A percentile compares a stretch with the other conserved stretches of the same genome.
These are phyloP conservation scores for Eucalyptus viminalis DNA, from an alignment of 345 rosid species.

Conservation along the genomic window DNA sequence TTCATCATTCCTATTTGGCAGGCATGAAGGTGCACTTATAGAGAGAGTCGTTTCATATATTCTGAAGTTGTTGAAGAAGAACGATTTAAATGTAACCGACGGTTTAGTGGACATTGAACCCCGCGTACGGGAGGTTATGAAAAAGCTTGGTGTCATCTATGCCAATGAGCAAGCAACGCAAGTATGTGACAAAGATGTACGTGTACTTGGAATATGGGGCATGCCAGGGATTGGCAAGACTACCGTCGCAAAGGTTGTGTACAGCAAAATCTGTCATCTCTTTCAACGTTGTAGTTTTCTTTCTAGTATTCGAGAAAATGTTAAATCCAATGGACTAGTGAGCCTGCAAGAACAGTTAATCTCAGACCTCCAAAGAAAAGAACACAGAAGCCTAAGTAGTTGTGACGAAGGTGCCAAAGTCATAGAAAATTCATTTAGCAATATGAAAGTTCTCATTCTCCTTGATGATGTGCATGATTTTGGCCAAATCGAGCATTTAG, in stretches of 20 bases:
- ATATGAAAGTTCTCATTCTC: not conserved
- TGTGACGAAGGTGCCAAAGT: accelerated
- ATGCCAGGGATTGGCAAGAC: not conserved
- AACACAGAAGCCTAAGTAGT: accelerated
- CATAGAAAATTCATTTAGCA: not conserved
- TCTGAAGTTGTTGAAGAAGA: not conserved
- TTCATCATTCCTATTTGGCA: not conserved
- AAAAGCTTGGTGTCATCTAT: not conserved
- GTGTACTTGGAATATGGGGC: not conserved
- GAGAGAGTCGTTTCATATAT: not conserved
- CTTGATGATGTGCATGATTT: not conserved
- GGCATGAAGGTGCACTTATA: not conserved
- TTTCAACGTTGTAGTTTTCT: not conserved
- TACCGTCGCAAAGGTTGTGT: not conserved
- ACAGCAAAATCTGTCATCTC: too few species aligned
- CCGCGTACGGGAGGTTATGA: not conserved
- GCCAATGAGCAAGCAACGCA: not conserved
- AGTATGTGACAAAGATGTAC: not conserved
- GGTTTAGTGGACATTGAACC: not conserved
- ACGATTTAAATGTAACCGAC: not conserved
- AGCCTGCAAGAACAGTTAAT: not conserved
- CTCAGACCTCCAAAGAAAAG: not conserved
- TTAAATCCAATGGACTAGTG: too few species aligned
- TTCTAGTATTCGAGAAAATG: not conserved
- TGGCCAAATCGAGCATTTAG: not conserved